Evolutionary conservation across 257 asterid species (phyloP).

Genomic region (Lantana camara): DNA sequence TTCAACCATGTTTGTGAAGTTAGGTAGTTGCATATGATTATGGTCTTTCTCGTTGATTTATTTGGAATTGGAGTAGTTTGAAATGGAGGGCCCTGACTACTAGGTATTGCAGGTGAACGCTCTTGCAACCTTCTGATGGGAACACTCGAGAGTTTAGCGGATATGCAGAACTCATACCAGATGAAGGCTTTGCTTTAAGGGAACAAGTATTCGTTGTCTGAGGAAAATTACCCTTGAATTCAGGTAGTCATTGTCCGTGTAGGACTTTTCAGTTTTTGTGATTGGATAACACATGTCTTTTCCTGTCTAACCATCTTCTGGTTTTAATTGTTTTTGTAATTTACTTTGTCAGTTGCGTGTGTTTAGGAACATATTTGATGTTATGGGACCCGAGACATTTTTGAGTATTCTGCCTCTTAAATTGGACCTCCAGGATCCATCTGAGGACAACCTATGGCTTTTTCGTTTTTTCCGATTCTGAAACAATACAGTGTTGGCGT

Average conservation of each 20-base stretch:
- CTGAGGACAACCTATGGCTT: conserved; percentile 89
- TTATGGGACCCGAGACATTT: conserved; percentile 88
- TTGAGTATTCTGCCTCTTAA: conserved; percentile 72
- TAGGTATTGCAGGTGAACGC: conserved; percentile 56
- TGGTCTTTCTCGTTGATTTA: conserved; percentile 14
- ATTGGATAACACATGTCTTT: not conserved
- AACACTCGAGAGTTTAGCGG: conserved; percentile 69
- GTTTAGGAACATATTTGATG: conserved; percentile 86
- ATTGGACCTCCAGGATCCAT: conserved; percentile 59
- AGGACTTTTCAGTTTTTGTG: not conserved
- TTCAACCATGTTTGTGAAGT: conserved; percentile 76
- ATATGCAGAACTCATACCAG: conserved; percentile 82
- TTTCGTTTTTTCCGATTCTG: conserved; percentile 84
- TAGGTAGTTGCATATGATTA: conserved; percentile 51
- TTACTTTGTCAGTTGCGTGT: conserved; percentile 75
- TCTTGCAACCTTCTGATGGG: conserved; percentile 62
- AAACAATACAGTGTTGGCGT: conserved; percentile 82
- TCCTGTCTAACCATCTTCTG: conserved; percentile 18
- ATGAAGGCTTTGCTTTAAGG: conserved; percentile 72
- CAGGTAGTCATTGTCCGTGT: not conserved
- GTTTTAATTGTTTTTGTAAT: conserved; percentile 12
- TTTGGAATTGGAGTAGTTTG: conserved; percentile 1
- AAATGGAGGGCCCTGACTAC: not conserved
- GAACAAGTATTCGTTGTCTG: conserved; percentile 57
- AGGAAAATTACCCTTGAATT: conserved; percentile 2